Evolutionary conservation across 2,329 filamentous ascomycete species (phyloP).

Genomic region (Drechslerella stenobrocha): DNA sequence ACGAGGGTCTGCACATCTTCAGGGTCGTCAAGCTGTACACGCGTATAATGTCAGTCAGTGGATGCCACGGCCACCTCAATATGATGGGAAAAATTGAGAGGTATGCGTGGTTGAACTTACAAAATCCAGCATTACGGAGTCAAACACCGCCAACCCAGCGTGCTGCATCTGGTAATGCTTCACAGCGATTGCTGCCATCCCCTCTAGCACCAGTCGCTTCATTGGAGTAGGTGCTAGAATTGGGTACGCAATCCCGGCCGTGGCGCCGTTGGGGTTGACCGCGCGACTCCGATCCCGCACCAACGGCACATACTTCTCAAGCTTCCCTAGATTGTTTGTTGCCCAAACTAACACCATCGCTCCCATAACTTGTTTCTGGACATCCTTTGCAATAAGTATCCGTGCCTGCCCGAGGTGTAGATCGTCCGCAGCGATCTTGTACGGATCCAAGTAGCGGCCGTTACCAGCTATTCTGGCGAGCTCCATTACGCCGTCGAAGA

Average conservation of each 20-base stretch:
- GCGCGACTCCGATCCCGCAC: constrained; percentile 9
- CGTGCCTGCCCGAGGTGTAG: constrained; percentile 27
- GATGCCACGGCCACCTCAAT: background rate
- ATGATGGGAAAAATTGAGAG: background rate
- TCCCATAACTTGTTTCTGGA: constrained; percentile 35
- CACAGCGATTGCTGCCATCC: constrained; percentile 25
- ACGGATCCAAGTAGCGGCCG: constrained; percentile 29
- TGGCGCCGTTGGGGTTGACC: constrained; percentile 4
- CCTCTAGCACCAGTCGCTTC: constrained; percentile 19
- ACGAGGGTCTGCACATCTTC: constrained; percentile 27
- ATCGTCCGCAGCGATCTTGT: constrained; percentile 35
- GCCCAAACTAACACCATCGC: constrained; percentile 34
- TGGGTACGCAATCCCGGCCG: constrained; percentile 30
- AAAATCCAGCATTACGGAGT: constrained; percentile 35
- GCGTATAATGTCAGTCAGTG: background rate
- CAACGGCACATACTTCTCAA: constrained; percentile 40
- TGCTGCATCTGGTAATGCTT: constrained; percentile 47
- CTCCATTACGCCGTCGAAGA: constrained; percentile 25
- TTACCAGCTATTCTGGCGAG: constrained; percentile 22
- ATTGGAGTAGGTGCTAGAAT: constrained; percentile 22
- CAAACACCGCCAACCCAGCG: constrained; percentile 17
- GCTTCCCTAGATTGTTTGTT: constrained; percentile 32
- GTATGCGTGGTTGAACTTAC: constrained; percentile 22
- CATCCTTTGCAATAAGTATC: constrained; percentile 28
- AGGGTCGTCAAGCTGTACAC: constrained; percentile 16